Evolutionary conservation across 257 asterid genomes (phyloP).

Genomic region (Lycium ferocissimum): DNA sequence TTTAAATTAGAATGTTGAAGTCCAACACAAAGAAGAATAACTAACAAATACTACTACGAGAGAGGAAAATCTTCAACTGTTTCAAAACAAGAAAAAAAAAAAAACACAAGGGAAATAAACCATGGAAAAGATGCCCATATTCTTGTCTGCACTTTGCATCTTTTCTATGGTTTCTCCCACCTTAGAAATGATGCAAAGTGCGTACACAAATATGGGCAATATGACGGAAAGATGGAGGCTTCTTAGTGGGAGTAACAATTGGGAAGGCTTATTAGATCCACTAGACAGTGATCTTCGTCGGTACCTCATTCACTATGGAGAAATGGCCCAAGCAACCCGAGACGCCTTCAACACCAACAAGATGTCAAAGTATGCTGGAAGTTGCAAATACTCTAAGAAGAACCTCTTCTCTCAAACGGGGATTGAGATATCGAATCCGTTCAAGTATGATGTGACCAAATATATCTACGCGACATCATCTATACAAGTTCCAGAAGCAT

Average conservation of each 20-base stretch:
- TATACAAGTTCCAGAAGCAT: slow-evolving; percentile 49
- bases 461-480: slow-evolving; percentile 60
- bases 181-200: not conserved
- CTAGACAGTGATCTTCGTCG: slow-evolving; percentile 60
- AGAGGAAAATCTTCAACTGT: no score
- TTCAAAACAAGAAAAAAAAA: not conserved
- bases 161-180: not conserved
- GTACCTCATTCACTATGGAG: slow-evolving; percentile 55
- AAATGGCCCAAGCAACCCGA: slow-evolving; percentile 63
- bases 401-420: slow-evolving; percentile 50
- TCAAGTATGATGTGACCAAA: slow-evolving; percentile 47
- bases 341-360: slow-evolving; percentile 56
- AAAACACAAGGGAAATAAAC: not conserved
- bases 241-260: slow-evolving; percentile 55
- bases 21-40: not conserved
- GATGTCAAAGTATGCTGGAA: slow-evolving; percentile 43
- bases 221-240: slow-evolving; percentile 56
- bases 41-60: not conserved
- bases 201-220: slow-evolving; percentile 25
- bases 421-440: slow-evolving; percentile 43
- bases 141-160: not conserved
- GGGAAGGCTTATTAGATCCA: slow-evolving; percentile 59
- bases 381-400: slow-evolving; percentile 39
- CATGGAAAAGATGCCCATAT: not conserved
- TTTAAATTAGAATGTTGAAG: not conserved